Percentiles rank a stretch among this genome's conserved stretches.
Conservation (phyloP, 2,329 filamentous ascomycete genomes). For the Ophiostoma australiae region DNA sequence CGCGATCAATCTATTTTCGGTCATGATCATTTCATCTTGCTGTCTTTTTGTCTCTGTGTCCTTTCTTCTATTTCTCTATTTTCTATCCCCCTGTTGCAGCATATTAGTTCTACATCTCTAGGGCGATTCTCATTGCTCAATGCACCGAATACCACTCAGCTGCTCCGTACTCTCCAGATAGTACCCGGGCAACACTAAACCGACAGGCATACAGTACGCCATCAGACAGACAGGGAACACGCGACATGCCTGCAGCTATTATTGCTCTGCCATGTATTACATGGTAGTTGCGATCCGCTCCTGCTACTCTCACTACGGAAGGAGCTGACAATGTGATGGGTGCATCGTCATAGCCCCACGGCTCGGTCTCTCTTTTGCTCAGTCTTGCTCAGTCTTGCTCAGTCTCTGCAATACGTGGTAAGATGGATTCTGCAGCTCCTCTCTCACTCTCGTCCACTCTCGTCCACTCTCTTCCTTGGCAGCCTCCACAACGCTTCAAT, state of each 20-base stretch:
- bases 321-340: background rate
- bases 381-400: too few species aligned
- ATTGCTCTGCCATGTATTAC: background rate
- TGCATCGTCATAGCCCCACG: background rate
- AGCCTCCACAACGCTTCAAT: background rate
- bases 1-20: background rate
- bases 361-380: background rate
- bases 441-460: too few species aligned
- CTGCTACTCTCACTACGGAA: background rate
- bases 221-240: conserved; percentile 6
- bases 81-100: background rate
- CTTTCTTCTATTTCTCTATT: background rate
- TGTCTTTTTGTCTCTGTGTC: background rate
- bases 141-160: background rate
- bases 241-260: background rate
- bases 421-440: background rate
- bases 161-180: background rate
- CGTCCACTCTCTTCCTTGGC: background rate
- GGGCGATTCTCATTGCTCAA: background rate
- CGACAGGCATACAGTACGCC: background rate
- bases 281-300: background rate
- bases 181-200: background rate
- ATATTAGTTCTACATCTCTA: background rate
- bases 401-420: too few species aligned
- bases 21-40: background rate